Conservation (phyloP, 2,329 filamentous ascomycete species). For the Blastomyces percursus region DNA sequence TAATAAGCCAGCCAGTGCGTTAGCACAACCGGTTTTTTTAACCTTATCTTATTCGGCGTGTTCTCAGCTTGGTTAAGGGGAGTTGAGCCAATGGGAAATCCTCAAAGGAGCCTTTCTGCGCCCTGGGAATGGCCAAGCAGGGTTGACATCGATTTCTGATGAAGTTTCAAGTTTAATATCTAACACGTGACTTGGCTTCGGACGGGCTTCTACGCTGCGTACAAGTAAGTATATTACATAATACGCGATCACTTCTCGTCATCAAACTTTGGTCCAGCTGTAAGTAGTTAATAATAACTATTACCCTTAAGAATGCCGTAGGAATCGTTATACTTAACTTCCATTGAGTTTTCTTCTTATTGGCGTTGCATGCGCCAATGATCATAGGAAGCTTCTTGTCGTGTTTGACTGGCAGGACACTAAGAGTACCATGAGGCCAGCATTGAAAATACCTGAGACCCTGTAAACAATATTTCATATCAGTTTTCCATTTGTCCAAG, state of each 20-base stretch:
- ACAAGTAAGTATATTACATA: neutral
- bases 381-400: too few relatives aligned
- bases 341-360: too few relatives aligned
- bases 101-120: neutral
- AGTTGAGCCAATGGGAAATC: neutral
- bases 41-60: neutral
- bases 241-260: neutral
- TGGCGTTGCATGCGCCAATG: neutral
- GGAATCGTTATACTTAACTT: neutral
- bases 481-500: neutral
- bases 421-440: too few relatives aligned
- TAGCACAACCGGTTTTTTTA: neutral
- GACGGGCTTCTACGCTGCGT: too few relatives aligned
- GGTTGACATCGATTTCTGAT: neutral
- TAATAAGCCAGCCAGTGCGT: neutral
- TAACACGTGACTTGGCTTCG: neutral
- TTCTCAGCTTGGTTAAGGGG: neutral
- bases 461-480: neutral
- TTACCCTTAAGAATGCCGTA: neutral
- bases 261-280: neutral
- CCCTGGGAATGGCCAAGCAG: neutral
- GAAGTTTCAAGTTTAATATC: neutral
- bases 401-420: too few relatives aligned
- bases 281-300: neutral
- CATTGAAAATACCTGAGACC: too few relatives aligned